Base-by-base conservation (phyloP, 108 stramenopile genomes). In the Fragilaria radians region DNA sequence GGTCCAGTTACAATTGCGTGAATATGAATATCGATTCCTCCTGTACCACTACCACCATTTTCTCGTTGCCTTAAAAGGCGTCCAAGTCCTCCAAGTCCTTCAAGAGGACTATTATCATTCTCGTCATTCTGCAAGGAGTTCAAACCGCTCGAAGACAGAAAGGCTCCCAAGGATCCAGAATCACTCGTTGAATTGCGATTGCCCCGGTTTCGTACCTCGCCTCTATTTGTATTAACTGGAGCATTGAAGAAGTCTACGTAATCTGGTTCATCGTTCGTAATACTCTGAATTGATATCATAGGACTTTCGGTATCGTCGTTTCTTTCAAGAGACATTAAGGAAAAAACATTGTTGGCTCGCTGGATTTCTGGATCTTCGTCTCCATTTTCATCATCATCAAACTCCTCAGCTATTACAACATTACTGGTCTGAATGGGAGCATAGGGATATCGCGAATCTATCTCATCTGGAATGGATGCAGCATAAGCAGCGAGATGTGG, bases 21-120 rank as follows among this genome's bases (percentile, higher is more conserved):
- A 32, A 94, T 91, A 50, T 94, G 93, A 80, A 94, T 91, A 56
- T 94, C 93, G 59, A 90, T 87, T 1, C 87, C 87, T 14, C 79
- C 70, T 27, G 79, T 70, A 17, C 32, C 53, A 5, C 54, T 67
- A 14, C 62, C 68, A 23, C 74, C 75, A 11, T 48, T 61, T 23
- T 48, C 66, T 7, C 72, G 47, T 3, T 58, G 62, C 21, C 66
- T 58, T 30, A 78, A 28, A 7, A 80, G 26, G 28, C 74, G 61
- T 48, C 68, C 78, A 19, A 80, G 29, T 18, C 79, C 70, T 28
- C 36, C 9, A 14, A 57, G 21, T 42, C 36, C 36, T 11, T 14
- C 36, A 42, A 42, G 7, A 14, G 11, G 7, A 46, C 51, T 42
- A 1, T 50, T 49, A 25, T 61, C 67, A n/a, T 33, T 66, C 26